Base-by-base conservation (phyloP, 495 filamentous ascomycete genomes). In the Neurospora cerealis region DNA sequence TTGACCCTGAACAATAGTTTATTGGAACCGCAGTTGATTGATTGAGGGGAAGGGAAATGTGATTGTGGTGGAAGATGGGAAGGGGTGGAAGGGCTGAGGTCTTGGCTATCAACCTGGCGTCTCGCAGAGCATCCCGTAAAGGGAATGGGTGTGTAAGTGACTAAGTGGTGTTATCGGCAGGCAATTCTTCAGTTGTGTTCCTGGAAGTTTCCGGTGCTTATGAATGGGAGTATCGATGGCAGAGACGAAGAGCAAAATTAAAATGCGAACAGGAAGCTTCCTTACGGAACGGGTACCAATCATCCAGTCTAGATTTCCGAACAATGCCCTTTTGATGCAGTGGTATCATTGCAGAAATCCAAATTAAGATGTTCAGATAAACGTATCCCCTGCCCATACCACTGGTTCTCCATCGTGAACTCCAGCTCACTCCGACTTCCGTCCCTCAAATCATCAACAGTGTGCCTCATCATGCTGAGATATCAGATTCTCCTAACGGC, bases 401-500 rank as follows among this genome's bases (percentile, higher is more conserved):
- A 28, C 11, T 3, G 0, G 21, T 8, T 1, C 11, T 60, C 21
- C 10, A 60, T 60, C 11, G 1, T 60, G 2, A 60, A 15, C 5
- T 60, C 21, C 48, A 60, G 5, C 5, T 28, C 48, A 28, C 21
- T 19, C 54, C 15, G 1, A 34, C 6, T 34, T 28, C 15, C 28
- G 11, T 17, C 21, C 4, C 2, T 8, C 15, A 1, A 60, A 7
- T 8, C 54, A 62, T 32, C 11, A 8, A 34, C 13, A 2, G 8
- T 15, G 21, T 62, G 1, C 28, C 11, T 62, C 54, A 62, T 17
- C 28, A 15, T 6, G 5, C 11, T 3, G 24, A 34, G 8, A 28
- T 15, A 15, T 66, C 54, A 66, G 54, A 19, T 19, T 66, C 54
- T 28, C 54, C 54, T 28, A 79, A 34, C 4, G 72, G 69, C 6